Evolutionary conservation across 805 yeast species (phyloP).

Genomic region (Starmerella vaccinii): DNA sequence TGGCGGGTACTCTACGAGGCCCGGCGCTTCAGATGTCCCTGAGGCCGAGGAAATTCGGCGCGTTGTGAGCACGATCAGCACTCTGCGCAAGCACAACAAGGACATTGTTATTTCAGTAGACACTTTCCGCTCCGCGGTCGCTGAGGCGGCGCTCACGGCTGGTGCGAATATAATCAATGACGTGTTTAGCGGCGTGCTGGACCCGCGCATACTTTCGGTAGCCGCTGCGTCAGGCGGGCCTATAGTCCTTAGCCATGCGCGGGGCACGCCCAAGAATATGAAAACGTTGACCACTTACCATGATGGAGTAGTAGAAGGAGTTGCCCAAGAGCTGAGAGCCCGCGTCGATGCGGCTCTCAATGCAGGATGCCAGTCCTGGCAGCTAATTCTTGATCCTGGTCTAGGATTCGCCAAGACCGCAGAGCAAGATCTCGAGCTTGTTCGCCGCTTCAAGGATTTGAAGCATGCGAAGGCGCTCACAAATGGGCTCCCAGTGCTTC

Average conservation of each 20-base stretch:
- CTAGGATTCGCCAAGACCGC: conserved; percentile 85
- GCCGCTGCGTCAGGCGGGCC: conserved; percentile 60
- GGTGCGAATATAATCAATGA: conserved; percentile 94
- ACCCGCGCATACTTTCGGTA: conserved; percentile 53
- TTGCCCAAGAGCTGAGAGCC: conserved; percentile 54
- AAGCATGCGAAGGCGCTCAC: conserved; percentile 24
- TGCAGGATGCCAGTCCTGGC: conserved; percentile 76
- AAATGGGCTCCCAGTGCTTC: conserved; percentile 35
- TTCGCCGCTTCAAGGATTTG: conserved; percentile 35
- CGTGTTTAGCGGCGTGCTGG: conserved; percentile 69
- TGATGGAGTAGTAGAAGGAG: conserved; percentile 41
- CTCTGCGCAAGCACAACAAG: conserved; percentile 41
- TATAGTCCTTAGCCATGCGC: conserved; percentile 69
- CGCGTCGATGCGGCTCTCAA: conserved; percentile 47
- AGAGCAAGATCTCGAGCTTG: conserved; percentile 56
- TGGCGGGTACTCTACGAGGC: conserved; percentile 93
- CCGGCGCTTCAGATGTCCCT: conserved; percentile 57
- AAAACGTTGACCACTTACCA: conserved; percentile 44
- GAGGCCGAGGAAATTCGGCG: conserved; percentile 59
- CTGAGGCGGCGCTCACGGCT: conserved; percentile 50
- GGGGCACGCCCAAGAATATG: conserved; percentile 79
- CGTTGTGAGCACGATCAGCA: conserved; percentile 58
- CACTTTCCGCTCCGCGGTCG: conserved; percentile 72
- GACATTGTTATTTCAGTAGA: conserved; percentile 65
- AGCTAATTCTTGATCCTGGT: conserved; percentile 87